phyloP scores from a whole-genome alignment of 495 filamentous ascomycete genomes.

The Hypomontagnella monticulosa region DNA sequence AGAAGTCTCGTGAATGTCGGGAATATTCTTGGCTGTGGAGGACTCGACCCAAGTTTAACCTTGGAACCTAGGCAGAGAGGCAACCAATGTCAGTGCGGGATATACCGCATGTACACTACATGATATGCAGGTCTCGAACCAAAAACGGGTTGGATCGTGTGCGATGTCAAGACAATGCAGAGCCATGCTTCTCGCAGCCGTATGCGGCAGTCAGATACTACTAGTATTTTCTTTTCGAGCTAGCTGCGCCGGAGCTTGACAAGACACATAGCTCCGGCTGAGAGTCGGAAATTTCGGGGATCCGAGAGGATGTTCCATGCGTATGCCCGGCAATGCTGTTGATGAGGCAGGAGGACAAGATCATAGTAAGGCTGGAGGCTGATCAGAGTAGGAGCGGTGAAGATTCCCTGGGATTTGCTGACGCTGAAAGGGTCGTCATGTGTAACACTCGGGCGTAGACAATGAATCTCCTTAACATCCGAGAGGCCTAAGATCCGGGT shows the following conservation, averaged over 20 bases:
- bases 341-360: slow-evolving; percentile 15
- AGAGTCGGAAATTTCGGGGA: slow-evolving; percentile 28
- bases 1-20: slow-evolving; percentile 28
- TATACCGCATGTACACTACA: slow-evolving; percentile 16
- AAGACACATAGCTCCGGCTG: slow-evolving; percentile 17
- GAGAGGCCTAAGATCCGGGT: slow-evolving; percentile 13
- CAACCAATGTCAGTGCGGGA: slow-evolving; percentile 18
- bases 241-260: slow-evolving; percentile 19
- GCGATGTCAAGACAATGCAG: slow-evolving; percentile 10
- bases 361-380: slow-evolving; percentile 39
- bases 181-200: slow-evolving; percentile 7
- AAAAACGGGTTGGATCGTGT: slow-evolving; percentile 13
- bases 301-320: slow-evolving; percentile 13
- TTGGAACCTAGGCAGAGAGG: slow-evolving; percentile 10
- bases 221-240: slow-evolving; percentile 5
- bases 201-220: slow-evolving; percentile 18
- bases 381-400: slow-evolving; percentile 27
- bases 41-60: slow-evolving; percentile 3
- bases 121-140: slow-evolving; percentile 14
- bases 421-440: slow-evolving; percentile 3
- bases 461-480: background rate
- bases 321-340: background rate
- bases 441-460: background rate
- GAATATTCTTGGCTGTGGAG: slow-evolving; percentile 37
- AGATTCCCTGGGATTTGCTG: slow-evolving; percentile 11